Evolutionary conservation across 306 rosid genomes (phyloP).

Genomic region (Quercus bicolor): DNA sequence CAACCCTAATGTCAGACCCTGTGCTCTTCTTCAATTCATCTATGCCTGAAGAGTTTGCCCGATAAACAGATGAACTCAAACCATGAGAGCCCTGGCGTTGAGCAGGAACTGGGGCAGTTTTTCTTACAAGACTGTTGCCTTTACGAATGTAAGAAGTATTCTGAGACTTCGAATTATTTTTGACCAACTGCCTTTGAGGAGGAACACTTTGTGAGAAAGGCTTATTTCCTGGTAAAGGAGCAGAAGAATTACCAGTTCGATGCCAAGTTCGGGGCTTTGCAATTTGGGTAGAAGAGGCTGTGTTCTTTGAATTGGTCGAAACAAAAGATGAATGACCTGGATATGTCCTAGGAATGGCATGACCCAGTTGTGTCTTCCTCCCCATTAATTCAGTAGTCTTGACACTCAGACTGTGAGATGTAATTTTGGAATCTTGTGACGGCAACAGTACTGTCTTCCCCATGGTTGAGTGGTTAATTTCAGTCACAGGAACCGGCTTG

Average conservation of each 20-base stretch:
- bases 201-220: constrained; percentile 33
- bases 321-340: constrained; percentile 33
- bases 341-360: constrained; percentile 23
- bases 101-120: constrained; percentile 50
- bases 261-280: constrained; percentile 73
- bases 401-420: constrained; percentile 31
- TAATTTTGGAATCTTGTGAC: constrained; percentile 40
- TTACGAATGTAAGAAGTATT: constrained; percentile 82
- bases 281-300: constrained; percentile 41
- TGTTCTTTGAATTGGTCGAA: constrained; percentile 34
- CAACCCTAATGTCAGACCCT: constrained; percentile 43
- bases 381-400: constrained; percentile 25
- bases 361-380: constrained; percentile 44
- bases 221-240: constrained; percentile 33
- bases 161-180: constrained; percentile 43
- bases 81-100: constrained; percentile 36
- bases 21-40: constrained; percentile 41
- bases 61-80: constrained; percentile 30
- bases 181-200: constrained; percentile 45
- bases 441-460: constrained; percentile 41
- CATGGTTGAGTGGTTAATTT: constrained; percentile 16
- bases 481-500: constrained; percentile 34
- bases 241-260: constrained; percentile 42
- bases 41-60: constrained; percentile 34
- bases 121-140: constrained; percentile 89